Evolutionary conservation across 352 stramenopile genomes (phyloP).

Genomic region (Phytophthora meadii): DNA sequence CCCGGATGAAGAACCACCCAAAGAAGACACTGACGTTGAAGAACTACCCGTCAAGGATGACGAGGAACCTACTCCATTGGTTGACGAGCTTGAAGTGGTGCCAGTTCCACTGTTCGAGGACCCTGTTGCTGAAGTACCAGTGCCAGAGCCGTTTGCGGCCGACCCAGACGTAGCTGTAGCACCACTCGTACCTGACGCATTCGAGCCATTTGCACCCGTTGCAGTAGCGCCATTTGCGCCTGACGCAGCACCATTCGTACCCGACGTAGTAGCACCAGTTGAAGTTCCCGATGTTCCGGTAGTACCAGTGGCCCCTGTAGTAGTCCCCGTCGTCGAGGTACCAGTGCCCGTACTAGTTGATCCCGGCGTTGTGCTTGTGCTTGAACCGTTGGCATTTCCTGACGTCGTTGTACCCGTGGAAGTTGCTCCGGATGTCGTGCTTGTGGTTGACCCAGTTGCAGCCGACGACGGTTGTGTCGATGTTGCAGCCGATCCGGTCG

Average conservation of each 20-base stretch:
- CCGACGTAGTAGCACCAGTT: not conserved
- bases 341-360: constrained; percentile 1
- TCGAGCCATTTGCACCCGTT: not conserved
- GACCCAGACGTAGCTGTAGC: not conserved
- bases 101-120: not conserved
- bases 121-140: not conserved
- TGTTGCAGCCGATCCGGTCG: constrained; percentile 5
- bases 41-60: constrained; percentile 15
- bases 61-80: not conserved
- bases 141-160: not conserved
- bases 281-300: not conserved
- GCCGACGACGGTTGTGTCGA: not conserved
- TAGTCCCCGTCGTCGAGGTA: not conserved
- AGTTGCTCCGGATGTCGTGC: not conserved
- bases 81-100: constrained; percentile 18
- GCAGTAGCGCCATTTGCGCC: not conserved
- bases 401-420: not conserved
- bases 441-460: not conserved
- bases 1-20: constrained; percentile 7
- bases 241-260: not conserved
- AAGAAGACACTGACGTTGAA: constrained; percentile 5
- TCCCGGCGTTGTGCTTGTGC: constrained; percentile 1
- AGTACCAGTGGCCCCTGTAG: not conserved
- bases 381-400: not conserved
- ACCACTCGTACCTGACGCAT: not conserved